Evolutionary conservation across 176 grass and related monocot genomes (phyloP).

Genomic region (Guadua angustifolia): DNA sequence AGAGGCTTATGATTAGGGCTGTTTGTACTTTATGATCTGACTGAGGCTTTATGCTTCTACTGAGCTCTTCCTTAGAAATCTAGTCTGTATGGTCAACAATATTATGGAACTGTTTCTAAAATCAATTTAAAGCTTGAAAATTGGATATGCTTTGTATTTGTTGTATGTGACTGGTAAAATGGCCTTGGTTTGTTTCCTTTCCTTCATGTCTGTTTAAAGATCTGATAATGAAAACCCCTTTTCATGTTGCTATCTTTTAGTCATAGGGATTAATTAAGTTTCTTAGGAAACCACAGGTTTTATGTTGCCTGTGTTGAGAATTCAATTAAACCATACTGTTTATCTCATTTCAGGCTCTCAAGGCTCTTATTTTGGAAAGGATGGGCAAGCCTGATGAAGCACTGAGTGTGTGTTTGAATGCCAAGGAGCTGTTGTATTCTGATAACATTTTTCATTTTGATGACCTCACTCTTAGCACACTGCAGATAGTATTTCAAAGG

Average conservation of each 20-base stretch:
- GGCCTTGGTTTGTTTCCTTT: neutral
- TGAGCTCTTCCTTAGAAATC: neutral
- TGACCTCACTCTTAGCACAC: constrained; percentile 94
- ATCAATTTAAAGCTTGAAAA: constrained; percentile 33
- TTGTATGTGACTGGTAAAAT: constrained; percentile 10
- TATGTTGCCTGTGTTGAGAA: constrained; percentile 17
- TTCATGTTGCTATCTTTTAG: constrained; percentile 17
- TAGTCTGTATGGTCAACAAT: neutral
- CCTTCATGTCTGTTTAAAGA: neutral
- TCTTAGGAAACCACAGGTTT: constrained; percentile 15
- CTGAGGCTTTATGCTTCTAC: neutral
- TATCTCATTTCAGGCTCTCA: constrained; percentile 74
- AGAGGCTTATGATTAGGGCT: neutral
- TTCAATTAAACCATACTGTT: constrained; percentile 22
- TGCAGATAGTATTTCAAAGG: constrained; percentile 93
- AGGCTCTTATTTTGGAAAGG: constrained; percentile 94
- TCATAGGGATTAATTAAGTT: constrained; percentile 14
- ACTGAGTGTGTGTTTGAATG: constrained; percentile 68
- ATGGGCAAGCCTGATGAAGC: constrained; percentile 97
- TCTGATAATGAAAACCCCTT: constrained; percentile 13
- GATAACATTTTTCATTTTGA: constrained; percentile 82
- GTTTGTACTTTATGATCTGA: neutral
- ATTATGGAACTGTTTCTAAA: neutral
- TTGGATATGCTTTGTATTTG: neutral
- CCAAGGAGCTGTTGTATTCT: constrained; percentile 75